These are phyloP conservation scores for Ophiostoma perfectum DNA, from an alignment of 2,329 filamentous ascomycete genomes.

Conservation along the genomic window DNA sequence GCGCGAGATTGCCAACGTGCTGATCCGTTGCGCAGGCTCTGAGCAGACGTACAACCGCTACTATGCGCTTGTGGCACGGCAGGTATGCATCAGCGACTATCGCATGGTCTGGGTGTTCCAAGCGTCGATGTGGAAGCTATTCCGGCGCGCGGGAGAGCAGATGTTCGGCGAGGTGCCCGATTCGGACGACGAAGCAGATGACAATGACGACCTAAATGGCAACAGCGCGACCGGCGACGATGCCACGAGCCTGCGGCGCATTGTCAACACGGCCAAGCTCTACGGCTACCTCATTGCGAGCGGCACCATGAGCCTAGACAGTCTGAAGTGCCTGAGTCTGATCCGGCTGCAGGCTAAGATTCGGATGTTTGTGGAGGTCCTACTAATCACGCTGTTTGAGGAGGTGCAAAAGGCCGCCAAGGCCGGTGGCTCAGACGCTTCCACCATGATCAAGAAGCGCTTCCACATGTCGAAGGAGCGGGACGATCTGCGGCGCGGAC, in stretches of 20 bases:
- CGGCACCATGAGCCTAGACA: constrained; percentile 41
- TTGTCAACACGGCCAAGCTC: constrained; percentile 51
- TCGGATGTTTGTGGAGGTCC: constrained; percentile 69
- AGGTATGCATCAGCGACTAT: constrained; percentile 64
- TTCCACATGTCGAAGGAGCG: constrained; percentile 61
- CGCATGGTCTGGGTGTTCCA: constrained; percentile 79
- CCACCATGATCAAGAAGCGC: constrained; percentile 50
- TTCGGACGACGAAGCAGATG: constrained; percentile 49
- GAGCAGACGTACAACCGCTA: constrained; percentile 88
- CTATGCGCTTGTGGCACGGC: constrained; percentile 78
- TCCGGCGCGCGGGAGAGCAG: constrained; percentile 77
- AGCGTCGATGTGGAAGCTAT: constrained; percentile 79
- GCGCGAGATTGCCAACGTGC: constrained; percentile 77
- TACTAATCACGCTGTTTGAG: constrained; percentile 71
- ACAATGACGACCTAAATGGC: constrained; percentile 34
- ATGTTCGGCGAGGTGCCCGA: constrained; percentile 62
- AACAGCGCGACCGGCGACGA: constrained; percentile 30
- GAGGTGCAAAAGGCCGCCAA: constrained; percentile 49
- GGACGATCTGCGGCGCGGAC: constrained; percentile 63
- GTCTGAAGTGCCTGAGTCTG: constrained; percentile 69
- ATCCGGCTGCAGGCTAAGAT: constrained; percentile 71
- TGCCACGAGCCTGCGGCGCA: constrained; percentile 44
- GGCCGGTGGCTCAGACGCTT: constrained; percentile 38
- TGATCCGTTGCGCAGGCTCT: constrained; percentile 79
- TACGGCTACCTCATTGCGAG: constrained; percentile 48